These are phyloP conservation scores for Ceratobasidium sp. DNA, from an alignment of 1,284 basidiomycete genomes.

Conservation along the genomic window DNA sequence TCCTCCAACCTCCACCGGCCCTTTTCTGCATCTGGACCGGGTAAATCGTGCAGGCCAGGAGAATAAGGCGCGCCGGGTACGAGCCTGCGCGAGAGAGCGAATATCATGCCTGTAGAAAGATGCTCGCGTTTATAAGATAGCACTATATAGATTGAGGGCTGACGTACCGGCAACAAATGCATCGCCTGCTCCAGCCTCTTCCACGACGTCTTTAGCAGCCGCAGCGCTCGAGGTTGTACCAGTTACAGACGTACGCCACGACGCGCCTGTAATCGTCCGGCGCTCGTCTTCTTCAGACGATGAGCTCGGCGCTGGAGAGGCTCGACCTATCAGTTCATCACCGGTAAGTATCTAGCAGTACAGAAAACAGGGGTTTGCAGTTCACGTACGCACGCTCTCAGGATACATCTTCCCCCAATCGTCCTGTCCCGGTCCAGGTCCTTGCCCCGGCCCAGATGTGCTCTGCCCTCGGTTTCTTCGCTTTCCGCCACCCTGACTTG, in stretches of 20 bases:
- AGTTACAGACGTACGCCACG: conserved; percentile 26
- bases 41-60: conserved; percentile 36
- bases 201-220: conserved; percentile 47
- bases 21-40: conserved; percentile 42
- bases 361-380: neutral
- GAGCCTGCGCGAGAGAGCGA: conserved; percentile 49
- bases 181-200: conserved; percentile 49
- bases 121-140: neutral
- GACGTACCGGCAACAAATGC: conserved; percentile 49
- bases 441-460: conserved; percentile 8
- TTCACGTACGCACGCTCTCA: conserved; percentile 39
- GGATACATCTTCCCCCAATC: conserved; percentile 45
- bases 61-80: conserved; percentile 47
- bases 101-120: conserved; percentile 49
- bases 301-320: conserved; percentile 34
- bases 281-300: conserved; percentile 39
- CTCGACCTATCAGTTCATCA: conserved; percentile 8
- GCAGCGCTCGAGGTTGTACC: conserved; percentile 33
- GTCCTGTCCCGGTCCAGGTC: conserved; percentile 39
- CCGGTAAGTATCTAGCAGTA: neutral
- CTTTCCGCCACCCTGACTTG: neutral
- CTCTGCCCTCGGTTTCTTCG: neutral
- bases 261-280: conserved; percentile 38
- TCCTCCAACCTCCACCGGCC: conserved; percentile 50
- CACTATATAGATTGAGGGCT: neutral